Evolutionary conservation across 1,284 basidiomycete genomes (phyloP).

Genomic region (Sporisorium scitamineum): DNA sequence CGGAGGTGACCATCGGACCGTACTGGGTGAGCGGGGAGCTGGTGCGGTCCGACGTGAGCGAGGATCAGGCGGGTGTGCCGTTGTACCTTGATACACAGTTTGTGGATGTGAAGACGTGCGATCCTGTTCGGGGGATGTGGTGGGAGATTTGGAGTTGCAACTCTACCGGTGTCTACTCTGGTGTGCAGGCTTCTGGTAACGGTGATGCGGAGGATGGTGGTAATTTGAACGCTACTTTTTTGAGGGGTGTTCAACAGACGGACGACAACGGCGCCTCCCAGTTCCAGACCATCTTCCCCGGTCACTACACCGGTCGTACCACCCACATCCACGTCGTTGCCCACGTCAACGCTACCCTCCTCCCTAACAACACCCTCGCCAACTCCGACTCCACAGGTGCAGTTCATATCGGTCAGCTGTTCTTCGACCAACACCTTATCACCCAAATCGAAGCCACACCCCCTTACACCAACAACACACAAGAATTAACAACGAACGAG

Average conservation of each 20-base stretch:
- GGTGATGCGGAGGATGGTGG: constrained; percentile 1
- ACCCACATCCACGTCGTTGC: constrained; percentile 9
- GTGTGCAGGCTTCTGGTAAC: constrained; percentile 4
- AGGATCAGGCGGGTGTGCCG: constrained; percentile 3
- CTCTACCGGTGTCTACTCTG: constrained; percentile 12
- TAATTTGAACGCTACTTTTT: constrained; percentile 11
- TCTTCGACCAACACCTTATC: constrained; percentile 12
- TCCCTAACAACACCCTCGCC: constrained; percentile 8
- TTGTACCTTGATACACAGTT: constrained; percentile 5
- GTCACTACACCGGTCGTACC: constrained; percentile 11
- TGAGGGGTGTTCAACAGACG: neutral
- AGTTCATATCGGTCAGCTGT: constrained; percentile 14
- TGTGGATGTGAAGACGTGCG: constrained; percentile 10
- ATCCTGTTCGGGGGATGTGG: constrained; percentile 4
- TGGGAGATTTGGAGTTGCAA: constrained; percentile 14
- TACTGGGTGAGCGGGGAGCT: constrained; percentile 13
- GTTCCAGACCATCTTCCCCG: constrained; percentile 10
- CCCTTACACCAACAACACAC: constrained; percentile 9
- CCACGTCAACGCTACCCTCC: constrained; percentile 9
- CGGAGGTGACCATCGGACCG: constrained; percentile 11
- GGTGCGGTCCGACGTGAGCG: constrained; percentile 4
- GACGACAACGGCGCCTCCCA: constrained; percentile 1
- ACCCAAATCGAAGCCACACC: neutral
- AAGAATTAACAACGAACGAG: constrained; percentile 2
- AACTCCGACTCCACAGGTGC: neutral